Conservation (phyloP, 2,329 filamentous ascomycete genomes). For the Arthrobotrys iridis region DNA sequence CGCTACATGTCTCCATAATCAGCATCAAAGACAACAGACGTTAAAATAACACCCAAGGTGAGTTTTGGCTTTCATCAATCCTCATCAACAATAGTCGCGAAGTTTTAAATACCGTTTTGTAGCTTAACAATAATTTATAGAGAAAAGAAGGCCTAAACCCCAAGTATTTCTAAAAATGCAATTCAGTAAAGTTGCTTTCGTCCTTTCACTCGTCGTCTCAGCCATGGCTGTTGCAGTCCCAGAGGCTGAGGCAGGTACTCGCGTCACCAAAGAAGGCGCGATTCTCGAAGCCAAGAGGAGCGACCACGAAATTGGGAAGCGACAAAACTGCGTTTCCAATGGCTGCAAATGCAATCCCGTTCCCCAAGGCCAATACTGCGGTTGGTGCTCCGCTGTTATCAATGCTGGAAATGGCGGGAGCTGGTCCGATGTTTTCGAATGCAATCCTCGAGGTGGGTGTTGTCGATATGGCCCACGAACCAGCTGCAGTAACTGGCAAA, state of each 20-base stretch:
- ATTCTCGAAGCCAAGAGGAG: constrained; percentile 3
- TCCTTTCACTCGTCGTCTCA: constrained; percentile 3
- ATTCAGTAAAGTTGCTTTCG: constrained; percentile 5
- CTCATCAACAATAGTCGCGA: no score
- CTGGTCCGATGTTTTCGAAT: constrained; percentile 36
- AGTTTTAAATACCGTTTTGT: no score
- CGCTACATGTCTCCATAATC: no score
- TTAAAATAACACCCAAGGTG: no score
- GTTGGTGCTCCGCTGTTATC: constrained; percentile 20
- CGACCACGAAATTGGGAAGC: not conserved
- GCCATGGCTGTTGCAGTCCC: constrained; percentile 15
- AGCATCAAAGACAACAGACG: no score
- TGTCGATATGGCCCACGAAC: constrained; percentile 16
- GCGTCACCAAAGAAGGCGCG: constrained; percentile 3
- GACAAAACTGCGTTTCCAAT: constrained; percentile 8
- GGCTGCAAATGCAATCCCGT: constrained; percentile 2
- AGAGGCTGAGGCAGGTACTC: constrained; percentile 20
- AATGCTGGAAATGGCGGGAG: not conserved
- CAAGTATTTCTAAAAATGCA: constrained; percentile 23
- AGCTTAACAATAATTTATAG: no score
- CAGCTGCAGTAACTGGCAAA: constrained; percentile 11
- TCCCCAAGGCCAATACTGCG: constrained; percentile 20
- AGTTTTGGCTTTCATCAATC: no score
- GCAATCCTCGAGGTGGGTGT: constrained; percentile 7
- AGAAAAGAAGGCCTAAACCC: not conserved